Base-by-base conservation (phyloP, 2,329 filamentous ascomycete species). In the Botrytis squamosa region DNA sequence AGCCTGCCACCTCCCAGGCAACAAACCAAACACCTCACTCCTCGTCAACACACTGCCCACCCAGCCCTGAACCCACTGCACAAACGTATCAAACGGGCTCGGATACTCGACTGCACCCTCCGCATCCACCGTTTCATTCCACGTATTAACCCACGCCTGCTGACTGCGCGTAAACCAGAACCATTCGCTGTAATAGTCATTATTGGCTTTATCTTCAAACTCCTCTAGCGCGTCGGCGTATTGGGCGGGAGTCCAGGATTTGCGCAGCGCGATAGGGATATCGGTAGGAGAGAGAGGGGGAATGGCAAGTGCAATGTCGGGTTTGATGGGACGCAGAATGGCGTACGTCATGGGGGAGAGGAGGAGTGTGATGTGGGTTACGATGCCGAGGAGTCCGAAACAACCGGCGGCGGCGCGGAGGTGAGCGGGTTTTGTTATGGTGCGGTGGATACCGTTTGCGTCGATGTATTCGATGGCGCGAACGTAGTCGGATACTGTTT, bases 161-260 rank as follows among this genome's bases (percentile, higher is more conserved):
- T 83, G 80, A 33, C 83, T 82, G 72, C 85, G 85, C 0, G 85
- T 82, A 74, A 86, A 86, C 85, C 85, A 87, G 76, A 86, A 86
- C 84, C 84, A 86, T 75, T 87, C 85, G 36, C 81, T 79, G 72
- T 86, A 86, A 75, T 85, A 86, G 67, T 83, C 81, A 44, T 83
- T 81, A 0, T 77, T 77, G 22, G 84, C 84, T 4, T 81, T 79
- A 2, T 78, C 75, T 73, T 84, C 81, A 73, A 86, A 86, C 0
- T 81, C 79, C 8, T 60, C 75, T 7, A 82, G 79, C 2, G 84
- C 83, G 1, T 75, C 75, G 16, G 78, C 78, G n/a, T 83, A 79
- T 70, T 83, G 77, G 33, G 80, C 78, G 6, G 78, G 76, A 3
- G 81, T 82, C 72, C 81, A 80, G 2, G 79, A 77, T 33, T 79